Base-by-base conservation (phyloP, 257 asterid genomes). In the Fraxinus anomala region DNA sequence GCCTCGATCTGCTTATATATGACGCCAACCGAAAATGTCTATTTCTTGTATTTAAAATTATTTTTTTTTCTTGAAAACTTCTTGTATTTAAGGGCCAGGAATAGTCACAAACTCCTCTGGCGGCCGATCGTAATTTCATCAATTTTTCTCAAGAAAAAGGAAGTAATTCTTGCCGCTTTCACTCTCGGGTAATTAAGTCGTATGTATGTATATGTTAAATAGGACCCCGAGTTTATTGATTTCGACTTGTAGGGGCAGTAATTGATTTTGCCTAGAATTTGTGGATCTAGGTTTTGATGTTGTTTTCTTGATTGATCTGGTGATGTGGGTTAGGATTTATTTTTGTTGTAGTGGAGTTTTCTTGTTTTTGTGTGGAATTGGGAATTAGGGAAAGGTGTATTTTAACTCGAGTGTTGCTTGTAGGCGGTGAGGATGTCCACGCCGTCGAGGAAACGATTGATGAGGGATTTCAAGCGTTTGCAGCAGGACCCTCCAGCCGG, bases 401-500 rank as follows among this genome's bases (percentile, higher is more conserved):
- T 33, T 69, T 49, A 1, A 70, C 30, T n/a, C 65, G 66, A 5
- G 24, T 63, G 67, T 68, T 72, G 73, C 9, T 83, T 69, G 79
- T 63, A 79, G 93, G 87, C 68, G 79, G 84, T 77, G 73, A 87
- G 87, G 86, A 94, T 94, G 98, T 94, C 97, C 4, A 92, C 98
- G 75, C 92, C 98, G 56, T 86, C 98, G 1, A 92, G 90, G 89
- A 94, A 94, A 84, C 88, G 98, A 65, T 76, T 94, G 85, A 92
- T 94, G 98, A 94, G 98, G 92, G 98, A 94, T 80, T 94, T 94
- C 88, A 94, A 88, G 89, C 81, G 98, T 89, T 76, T 94, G 74
- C 97, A 92, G 88, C 96, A 90, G 80, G 98, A 94, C 80, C 97
- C 98, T 68, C 98, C 98, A 0, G 97, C 97, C 8, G 98, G 98